These are phyloP conservation scores for Bonia amplexicaulis DNA, from an alignment of 176 grass and related monocot species.

Conservation along the genomic window DNA sequence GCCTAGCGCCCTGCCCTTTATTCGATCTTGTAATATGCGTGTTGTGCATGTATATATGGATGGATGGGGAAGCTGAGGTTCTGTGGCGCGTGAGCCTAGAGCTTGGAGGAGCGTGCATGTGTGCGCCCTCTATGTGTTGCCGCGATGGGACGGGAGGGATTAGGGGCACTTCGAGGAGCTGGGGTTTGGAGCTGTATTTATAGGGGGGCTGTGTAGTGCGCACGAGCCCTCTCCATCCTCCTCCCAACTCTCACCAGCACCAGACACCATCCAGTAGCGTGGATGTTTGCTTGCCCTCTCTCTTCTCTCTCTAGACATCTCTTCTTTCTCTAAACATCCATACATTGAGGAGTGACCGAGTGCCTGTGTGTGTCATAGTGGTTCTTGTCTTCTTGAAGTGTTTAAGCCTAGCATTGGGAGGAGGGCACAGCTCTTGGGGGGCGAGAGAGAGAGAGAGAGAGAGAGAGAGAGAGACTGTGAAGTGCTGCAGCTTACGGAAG, in stretches of 20 bases:
- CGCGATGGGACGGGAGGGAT: neutral
- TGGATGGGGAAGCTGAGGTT: slow-evolving; percentile 5
- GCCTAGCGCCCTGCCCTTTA: slow-evolving; percentile 45
- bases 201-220: neutral
- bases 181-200: slow-evolving; percentile 6
- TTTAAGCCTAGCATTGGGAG: neutral
- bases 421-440: neutral
- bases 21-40: slow-evolving; percentile 26
- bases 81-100: neutral
- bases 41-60: slow-evolving; percentile 34
- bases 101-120: slow-evolving; percentile 30
- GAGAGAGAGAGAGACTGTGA: neutral
- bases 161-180: neutral
- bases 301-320: neutral
- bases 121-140: neutral
- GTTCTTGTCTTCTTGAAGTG: neutral
- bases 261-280: neutral
- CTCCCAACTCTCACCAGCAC: neutral
- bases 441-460: too few species aligned
- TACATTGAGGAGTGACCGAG: neutral
- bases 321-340: neutral
- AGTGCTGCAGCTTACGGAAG: neutral
- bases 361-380: neutral
- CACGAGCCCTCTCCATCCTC: neutral
- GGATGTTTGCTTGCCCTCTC: neutral